A percentile compares a stretch with the other conserved stretches of the same genome.
These are phyloP conservation scores for Canna indica DNA, from an alignment of 176 grass and related monocot species.

Conservation along the genomic window DNA sequence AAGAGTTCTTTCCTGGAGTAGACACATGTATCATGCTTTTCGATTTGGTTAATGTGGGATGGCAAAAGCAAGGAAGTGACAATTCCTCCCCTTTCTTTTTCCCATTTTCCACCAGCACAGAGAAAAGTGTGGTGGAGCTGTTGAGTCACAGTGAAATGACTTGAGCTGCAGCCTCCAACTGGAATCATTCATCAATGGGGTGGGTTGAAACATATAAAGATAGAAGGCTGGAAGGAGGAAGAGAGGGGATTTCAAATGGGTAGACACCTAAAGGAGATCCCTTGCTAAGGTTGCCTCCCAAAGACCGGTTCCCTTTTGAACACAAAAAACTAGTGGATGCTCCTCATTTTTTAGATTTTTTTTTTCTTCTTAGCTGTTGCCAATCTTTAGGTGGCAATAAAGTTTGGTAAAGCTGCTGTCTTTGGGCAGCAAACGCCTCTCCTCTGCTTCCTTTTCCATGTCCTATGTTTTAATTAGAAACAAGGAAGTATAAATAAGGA, in stretches of 20 bases:
- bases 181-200: not conserved
- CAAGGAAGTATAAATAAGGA: not conserved
- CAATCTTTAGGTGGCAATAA: not conserved
- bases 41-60: conserved; percentile 28
- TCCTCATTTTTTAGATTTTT: not conserved
- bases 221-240: not conserved
- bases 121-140: conserved; percentile 7
- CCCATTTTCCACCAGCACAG: not conserved
- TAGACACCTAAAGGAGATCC: not conserved
- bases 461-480: not conserved
- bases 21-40: conserved; percentile 15
- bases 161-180: not conserved
- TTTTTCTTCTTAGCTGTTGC: not conserved
- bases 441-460: not conserved
- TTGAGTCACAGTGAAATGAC: conserved; percentile 1
- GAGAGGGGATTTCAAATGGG: not conserved
- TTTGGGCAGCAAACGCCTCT: not conserved
- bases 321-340: not conserved
- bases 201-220: not conserved
- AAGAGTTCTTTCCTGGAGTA: not conserved
- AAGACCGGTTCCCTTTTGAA: not conserved
- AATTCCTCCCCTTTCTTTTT: not conserved
- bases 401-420: conserved; percentile 1
- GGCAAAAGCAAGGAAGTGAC: not conserved
- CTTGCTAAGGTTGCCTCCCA: not conserved